A percentile compares a stretch with the other conserved stretches of the same genome.
These are phyloP conservation scores for Elsinoe arachidis DNA, from an alignment of 2,329 filamentous ascomycete species.

Conservation along the genomic window DNA sequence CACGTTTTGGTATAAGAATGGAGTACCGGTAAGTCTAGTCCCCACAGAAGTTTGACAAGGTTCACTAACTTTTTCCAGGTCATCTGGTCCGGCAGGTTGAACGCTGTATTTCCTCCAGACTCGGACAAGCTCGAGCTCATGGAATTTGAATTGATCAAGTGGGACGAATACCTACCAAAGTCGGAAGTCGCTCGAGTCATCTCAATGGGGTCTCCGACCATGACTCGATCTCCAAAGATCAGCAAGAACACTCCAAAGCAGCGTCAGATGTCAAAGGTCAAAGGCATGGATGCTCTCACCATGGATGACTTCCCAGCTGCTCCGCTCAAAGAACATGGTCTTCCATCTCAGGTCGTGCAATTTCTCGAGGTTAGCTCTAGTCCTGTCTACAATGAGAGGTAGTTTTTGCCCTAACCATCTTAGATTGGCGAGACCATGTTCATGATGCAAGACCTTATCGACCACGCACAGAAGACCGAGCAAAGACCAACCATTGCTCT, in stretches of 20 bases:
- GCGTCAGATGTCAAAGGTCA: conserved; percentile 33
- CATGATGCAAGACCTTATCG: conserved; percentile 54
- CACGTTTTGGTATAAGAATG: conserved; percentile 81
- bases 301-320: conserved; percentile 38
- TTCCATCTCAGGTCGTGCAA: conserved; percentile 48
- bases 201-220: conserved; percentile 41
- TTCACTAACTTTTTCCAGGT: conserved; percentile 44
- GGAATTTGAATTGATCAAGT: conserved; percentile 66
- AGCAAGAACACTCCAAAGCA: conserved; percentile 47
- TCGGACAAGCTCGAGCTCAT: conserved; percentile 71
- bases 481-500: conserved; percentile 49
- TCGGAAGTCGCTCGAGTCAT: conserved; percentile 44
- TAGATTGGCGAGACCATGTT: conserved; percentile 58
- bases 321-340: conserved; percentile 43
- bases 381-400: conserved; percentile 5
- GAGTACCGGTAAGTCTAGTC: conserved; percentile 60
- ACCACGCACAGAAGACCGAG: conserved; percentile 46
- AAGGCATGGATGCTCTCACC: conserved; percentile 36
- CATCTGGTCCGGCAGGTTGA: conserved; percentile 66
- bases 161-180: conserved; percentile 78
- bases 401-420: conserved; percentile 12
- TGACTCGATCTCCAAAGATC: conserved; percentile 44
- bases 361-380: conserved; percentile 51
- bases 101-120: conserved; percentile 67
- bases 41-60: conserved; percentile 14